Base-by-base conservation (phyloP, 2,329 filamentous ascomycete genomes). In the Ilyonectria destructans region DNA sequence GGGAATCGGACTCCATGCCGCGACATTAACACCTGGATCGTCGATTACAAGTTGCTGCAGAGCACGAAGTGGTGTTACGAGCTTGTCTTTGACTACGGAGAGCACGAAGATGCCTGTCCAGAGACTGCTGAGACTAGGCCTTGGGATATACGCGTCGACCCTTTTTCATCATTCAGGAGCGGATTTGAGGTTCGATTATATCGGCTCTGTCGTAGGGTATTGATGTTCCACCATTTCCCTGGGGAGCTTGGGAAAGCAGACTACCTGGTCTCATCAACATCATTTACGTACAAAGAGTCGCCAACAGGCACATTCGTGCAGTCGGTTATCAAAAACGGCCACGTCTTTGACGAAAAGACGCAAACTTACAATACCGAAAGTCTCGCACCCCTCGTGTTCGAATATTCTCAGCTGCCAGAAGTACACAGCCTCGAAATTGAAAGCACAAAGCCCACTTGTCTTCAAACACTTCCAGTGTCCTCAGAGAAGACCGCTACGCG, bases 211-310 rank as follows among this genome's bases (percentile, higher is more conserved):
- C 59, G 56, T 6, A 60, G 80, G 2, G 57, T 82, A 13, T 71
- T 82, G 1, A 77, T 80, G 74, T 81, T 81, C 57, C 80, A 82
- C 65, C 74, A 77, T 58, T 78, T 82, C 35, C 69, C 68, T 2
- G 66, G 74, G 8, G 65, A 78, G 54, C 63, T 71, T 1, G 69
- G 58, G 46, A 10, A n/a, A 71, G 2, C 77, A 74, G 3, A 76
- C 70, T 5, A 49, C 63, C 23, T 79, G 73, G 40, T 57, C 9
- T 26, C 8, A 19, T 48, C 45, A 21, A 15, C 23, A 7, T 21
- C 45, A 9, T 19, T 48, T 3, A 19, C 8, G 7, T 48, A 19
- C n/a, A 10, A 48, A 5, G 45, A 48, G 45, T 40, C 12, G 12
- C 37, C 37, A 6, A 13, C 12, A 6, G 15, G 37, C 5, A 15